phyloP scores from a whole-genome alignment of 805 yeast genomes.

The Candida orba region DNA sequence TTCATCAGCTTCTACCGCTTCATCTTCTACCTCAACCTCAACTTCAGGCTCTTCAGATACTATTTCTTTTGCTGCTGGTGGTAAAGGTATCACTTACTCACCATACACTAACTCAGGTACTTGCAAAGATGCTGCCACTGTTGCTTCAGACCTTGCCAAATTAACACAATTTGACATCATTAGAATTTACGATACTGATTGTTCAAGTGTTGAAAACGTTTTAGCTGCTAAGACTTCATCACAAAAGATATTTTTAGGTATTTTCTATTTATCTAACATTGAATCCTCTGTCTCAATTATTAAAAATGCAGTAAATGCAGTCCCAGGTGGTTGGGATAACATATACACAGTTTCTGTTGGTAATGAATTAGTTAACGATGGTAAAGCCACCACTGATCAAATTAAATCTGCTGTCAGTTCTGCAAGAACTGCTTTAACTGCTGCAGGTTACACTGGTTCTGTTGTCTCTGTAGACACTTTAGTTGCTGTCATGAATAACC shows the following conservation, averaged over 20 bases:
- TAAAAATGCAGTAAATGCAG: constrained; percentile 35
- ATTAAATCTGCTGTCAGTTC: constrained; percentile 39
- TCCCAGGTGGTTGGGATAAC: constrained; percentile 47
- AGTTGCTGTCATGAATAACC: constrained; percentile 49
- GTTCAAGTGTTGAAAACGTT: constrained; percentile 47
- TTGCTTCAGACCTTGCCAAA: constrained; percentile 39
- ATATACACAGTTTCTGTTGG: constrained; percentile 56
- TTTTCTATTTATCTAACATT: constrained; percentile 43
- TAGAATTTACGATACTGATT: constrained; percentile 59
- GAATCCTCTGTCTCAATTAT: constrained; percentile 36
- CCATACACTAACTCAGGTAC: constrained; percentile 50
- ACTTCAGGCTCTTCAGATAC: constrained; percentile 23
- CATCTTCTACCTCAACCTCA: constrained; percentile 24
- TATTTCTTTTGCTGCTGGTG: constrained; percentile 27
- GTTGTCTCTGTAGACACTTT: constrained; percentile 61
- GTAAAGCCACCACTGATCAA: constrained; percentile 37
- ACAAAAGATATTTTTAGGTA: constrained; percentile 53
- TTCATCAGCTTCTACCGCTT: constrained; percentile 14
- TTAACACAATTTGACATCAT: constrained; percentile 42
- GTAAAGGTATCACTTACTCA: constrained; percentile 59
- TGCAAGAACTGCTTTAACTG: constrained; percentile 39
- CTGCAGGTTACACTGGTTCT: constrained; percentile 44
- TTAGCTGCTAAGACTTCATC: constrained; percentile 37
- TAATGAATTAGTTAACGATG: constrained; percentile 55
- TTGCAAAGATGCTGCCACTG: constrained; percentile 44